These are phyloP conservation scores for Blastobotrys robertii DNA, from an alignment of 805 yeast species.

Conservation along the genomic window DNA sequence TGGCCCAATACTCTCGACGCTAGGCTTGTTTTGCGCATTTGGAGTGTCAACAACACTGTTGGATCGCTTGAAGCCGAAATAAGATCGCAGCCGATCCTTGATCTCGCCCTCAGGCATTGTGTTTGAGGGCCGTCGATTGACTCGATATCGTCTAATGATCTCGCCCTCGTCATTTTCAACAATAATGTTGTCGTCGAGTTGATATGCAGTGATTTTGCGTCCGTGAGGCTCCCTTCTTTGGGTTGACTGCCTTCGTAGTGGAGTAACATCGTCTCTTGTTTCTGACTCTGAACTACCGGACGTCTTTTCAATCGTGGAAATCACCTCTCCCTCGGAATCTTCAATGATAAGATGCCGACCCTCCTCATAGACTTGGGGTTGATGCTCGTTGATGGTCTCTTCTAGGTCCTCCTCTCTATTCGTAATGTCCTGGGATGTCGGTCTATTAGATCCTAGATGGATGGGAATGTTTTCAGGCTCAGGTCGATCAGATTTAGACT, in stretches of 20 bases:
- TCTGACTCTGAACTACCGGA: not conserved
- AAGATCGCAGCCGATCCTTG: conserved; percentile 38
- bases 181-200: conserved; percentile 63
- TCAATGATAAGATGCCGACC: conserved; percentile 67
- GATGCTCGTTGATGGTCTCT: conserved; percentile 16
- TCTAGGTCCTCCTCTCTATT: conserved; percentile 15
- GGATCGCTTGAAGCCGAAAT: conserved; percentile 41
- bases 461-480: conserved; percentile 15
- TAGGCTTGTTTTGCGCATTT: not conserved
- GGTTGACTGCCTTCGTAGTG: conserved; percentile 16
- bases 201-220: conserved; percentile 53
- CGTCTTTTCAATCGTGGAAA: conserved; percentile 39
- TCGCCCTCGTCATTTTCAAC: conserved; percentile 93
- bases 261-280: not conserved
- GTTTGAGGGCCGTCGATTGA: conserved; percentile 32
- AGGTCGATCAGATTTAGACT: conserved; percentile 11
- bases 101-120: conserved; percentile 1
- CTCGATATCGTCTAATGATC: conserved; percentile 68
- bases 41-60: conserved; percentile 15
- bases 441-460: conserved; percentile 16
- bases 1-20: too few relatives aligned
- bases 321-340: conserved; percentile 73
- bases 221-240: not conserved
- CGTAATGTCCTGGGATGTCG: conserved; percentile 8
- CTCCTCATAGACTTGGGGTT: conserved; percentile 48